phyloP scores from a whole-genome alignment of 495 filamentous ascomycete species.

The Aspergillus hancockii region DNA sequence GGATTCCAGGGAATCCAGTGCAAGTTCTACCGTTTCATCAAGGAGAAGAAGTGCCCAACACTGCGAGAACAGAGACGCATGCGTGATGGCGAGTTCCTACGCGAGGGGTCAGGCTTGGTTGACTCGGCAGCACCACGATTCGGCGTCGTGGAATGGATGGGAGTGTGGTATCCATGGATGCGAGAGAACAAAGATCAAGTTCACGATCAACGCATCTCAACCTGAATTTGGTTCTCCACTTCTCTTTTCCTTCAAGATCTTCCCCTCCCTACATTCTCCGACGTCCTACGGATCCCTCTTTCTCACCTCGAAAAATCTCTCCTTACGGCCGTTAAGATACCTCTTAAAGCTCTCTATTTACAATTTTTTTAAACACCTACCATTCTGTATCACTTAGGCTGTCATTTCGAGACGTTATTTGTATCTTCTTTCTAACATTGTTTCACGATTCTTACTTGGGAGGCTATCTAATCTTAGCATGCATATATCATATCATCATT shows the following conservation, averaged over 20 bases:
- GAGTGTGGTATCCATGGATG: conserved; percentile 50
- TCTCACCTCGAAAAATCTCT: conserved; percentile 1
- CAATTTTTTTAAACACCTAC: conserved; percentile 8
- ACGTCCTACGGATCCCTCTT: neutral
- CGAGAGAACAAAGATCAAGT: conserved; percentile 29
- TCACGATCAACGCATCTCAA: conserved; percentile 12
- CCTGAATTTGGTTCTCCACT: conserved; percentile 5
- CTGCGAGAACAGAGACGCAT: conserved; percentile 46
- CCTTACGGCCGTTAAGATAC: conserved; percentile 10
- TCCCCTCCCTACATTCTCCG: neutral
- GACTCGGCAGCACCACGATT: conserved; percentile 28
- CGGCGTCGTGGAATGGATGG: conserved; percentile 41
- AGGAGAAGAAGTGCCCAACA: conserved; percentile 49
- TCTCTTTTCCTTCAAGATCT: neutral
- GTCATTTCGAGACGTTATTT: neutral
- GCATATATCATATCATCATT: conserved; percentile 1
- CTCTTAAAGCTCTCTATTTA: conserved; percentile 12
- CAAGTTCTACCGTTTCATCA: conserved; percentile 56
- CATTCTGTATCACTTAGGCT: neutral
- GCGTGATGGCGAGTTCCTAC: conserved; percentile 47
- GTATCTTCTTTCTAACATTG: neutral
- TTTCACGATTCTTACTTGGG: conserved; percentile 11
- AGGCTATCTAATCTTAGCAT: conserved; percentile 12
- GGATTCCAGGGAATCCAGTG: conserved; percentile 56
- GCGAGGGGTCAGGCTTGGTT: conserved; percentile 26